These are phyloP conservation scores for Gardenia jasminoides DNA, from an alignment of 257 asterid genomes.

Conservation along the genomic window DNA sequence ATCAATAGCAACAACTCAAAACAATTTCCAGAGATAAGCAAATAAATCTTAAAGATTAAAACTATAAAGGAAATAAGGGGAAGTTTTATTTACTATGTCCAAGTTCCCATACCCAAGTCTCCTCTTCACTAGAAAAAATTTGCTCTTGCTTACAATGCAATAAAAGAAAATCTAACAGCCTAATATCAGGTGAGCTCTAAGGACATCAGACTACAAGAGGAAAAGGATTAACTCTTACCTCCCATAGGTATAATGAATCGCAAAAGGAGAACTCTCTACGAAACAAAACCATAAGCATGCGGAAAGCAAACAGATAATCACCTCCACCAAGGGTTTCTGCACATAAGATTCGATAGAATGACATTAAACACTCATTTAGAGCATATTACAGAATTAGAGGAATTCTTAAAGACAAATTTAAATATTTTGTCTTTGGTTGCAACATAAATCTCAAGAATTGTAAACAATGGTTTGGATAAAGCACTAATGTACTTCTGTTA, in stretches of 20 bases:
- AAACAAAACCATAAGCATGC: conserved; percentile 95
- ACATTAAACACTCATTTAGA: not conserved
- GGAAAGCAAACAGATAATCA: conserved; percentile 84
- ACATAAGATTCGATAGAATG: conserved; percentile 20
- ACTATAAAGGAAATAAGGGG: not conserved
- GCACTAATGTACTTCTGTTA: not conserved
- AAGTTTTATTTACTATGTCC: not conserved
- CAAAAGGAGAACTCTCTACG: conserved; percentile 95
- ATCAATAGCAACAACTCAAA: not conserved
- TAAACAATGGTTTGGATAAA: not conserved
- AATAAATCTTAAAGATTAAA: not conserved
- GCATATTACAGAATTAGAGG: not conserved
- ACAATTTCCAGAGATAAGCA: not conserved
- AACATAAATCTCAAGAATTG: not conserved
- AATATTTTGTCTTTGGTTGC: not conserved
- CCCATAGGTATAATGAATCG: conserved; percentile 92
- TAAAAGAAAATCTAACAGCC: not conserved
- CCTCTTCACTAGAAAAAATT: not conserved
- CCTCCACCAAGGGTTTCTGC: conserved; percentile 91
- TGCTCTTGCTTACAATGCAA: not conserved
- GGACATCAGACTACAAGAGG: not conserved
- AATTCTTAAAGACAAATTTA: not conserved
- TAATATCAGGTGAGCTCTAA: not conserved
- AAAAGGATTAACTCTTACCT: conserved; percentile 43
- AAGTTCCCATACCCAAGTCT: not conserved